These are phyloP conservation scores for Epichloe sibirici DNA, from an alignment of 2,329 filamentous ascomycete genomes.

Conservation along the genomic window DNA sequence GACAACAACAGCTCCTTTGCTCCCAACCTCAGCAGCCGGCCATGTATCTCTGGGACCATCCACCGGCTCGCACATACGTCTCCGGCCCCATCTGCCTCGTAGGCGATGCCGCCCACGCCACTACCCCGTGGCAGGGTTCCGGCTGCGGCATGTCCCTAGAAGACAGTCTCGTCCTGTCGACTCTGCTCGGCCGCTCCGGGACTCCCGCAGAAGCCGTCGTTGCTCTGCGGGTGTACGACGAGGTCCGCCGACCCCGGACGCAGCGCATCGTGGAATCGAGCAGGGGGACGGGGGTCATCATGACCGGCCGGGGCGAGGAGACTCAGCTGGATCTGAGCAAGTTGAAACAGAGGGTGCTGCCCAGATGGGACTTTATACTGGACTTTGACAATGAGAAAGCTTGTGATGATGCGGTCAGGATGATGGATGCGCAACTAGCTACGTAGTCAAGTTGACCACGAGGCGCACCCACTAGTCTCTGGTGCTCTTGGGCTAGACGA, in stretches of 20 bases:
- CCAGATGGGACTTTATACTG: background rate
- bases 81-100: conserved; percentile 11
- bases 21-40: background rate
- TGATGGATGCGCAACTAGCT: background rate
- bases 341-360: background rate
- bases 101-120: conserved; percentile 16
- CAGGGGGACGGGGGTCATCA: background rate
- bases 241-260: background rate
- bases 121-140: conserved; percentile 14
- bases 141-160: conserved; percentile 15
- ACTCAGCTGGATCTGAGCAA: background rate
- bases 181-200: background rate
- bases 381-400: background rate
- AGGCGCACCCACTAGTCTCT: no score
- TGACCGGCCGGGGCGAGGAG: background rate
- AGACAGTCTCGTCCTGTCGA: conserved; percentile 11
- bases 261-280: conserved; percentile 1
- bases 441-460: no score
- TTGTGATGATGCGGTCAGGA: background rate
- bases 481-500: no score
- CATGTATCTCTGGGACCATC: conserved; percentile 7
- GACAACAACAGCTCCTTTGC: conserved; percentile 1
- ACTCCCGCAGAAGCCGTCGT: background rate
- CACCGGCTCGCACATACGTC: conserved; percentile 7
- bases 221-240: background rate